phyloP scores from a whole-genome alignment of 257 asterid species.

The Lavandula angustifolia region DNA sequence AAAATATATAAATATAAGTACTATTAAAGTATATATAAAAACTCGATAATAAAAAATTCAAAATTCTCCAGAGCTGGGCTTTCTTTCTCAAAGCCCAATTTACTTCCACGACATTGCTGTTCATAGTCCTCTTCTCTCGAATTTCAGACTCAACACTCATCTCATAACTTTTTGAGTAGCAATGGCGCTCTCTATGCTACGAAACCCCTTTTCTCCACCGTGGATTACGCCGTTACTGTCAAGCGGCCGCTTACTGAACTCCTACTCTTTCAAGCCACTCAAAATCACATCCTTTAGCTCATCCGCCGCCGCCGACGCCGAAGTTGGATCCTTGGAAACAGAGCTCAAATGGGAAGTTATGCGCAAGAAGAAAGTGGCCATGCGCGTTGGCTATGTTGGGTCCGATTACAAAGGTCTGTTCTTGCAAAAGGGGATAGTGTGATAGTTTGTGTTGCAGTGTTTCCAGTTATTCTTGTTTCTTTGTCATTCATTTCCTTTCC shows the following conservation, averaged over 20 bases:
- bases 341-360: conserved; percentile 64
- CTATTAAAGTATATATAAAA: too few species aligned
- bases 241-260: conserved; percentile 25
- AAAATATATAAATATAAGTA: not conserved
- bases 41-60: too few species aligned
- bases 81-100: not conserved
- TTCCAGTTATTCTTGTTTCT: not conserved
- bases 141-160: not conserved
- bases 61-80: too few species aligned
- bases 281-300: conserved; percentile 31
- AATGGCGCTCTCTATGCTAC: conserved; percentile 49
- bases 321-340: conserved; percentile 27
- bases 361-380: conserved; percentile 91
- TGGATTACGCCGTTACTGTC: conserved; percentile 32
- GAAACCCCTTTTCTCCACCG: conserved; percentile 40
- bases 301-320: conserved; percentile 34
- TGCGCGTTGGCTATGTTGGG: conserved; percentile 97
- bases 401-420: conserved; percentile 75
- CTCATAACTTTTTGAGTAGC: conserved; percentile 17
- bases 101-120: not conserved
- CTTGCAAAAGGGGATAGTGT: not conserved
- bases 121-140: not conserved
- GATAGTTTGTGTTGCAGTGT: not conserved
- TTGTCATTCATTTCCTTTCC: not conserved
- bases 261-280: conserved; percentile 28